Base-by-base conservation (phyloP, 2,329 filamentous ascomycete species). In the Myriangium duriaei region DNA sequence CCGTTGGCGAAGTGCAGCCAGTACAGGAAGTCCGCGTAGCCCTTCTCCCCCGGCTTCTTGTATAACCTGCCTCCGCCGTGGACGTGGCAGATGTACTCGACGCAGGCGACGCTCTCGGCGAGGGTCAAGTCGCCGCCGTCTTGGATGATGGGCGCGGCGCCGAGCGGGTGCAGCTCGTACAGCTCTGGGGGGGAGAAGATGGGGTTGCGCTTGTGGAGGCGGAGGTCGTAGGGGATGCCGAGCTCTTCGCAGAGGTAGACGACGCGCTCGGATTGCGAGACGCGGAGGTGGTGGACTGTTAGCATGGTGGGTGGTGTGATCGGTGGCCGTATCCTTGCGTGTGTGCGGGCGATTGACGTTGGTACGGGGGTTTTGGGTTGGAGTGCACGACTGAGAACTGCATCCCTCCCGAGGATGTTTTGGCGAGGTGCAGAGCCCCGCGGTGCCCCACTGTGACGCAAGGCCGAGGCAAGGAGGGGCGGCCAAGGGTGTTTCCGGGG, bases 201-300 rank as follows among this genome's bases (percentile, higher is more conserved):
- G 47, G 73, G 67, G 5, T 49, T 49, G 30, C 69, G 65, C 35
- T 60, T 42, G 58, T 74, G 62, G 29, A 58, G 55, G 40, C 60
- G 58, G 9, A 72, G 54, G 1, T 59, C 49, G 51, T 80, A 80
- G 2, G 60, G 51, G 36, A 81, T 55, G 33, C 56, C 54, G 12
- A 80, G 68, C 53, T 81, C 76, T 53, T 81, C 76, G 52, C 72
- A 72, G 32, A 80, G 67, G 67, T 72, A 80, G 49, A 70, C 58
- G 36, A 79, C 64, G 29, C 76, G 72, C 52, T 80, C 75, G 24
- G 74, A 77, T 51, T 79, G 74, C 9, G 72, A 74, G 51, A 63
- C 50, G 4, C 49, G 33, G 11, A 55, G 48, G 41, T 59, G 44
- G 38, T 54, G 49, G 52, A 72, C 52, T 4, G 49, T 51, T 10